Evolutionary conservation across 177 flowering plant species (phyloP), one percentile per base, ranked within the genome.

Genomic region (Telopea speciosissima): DNA sequence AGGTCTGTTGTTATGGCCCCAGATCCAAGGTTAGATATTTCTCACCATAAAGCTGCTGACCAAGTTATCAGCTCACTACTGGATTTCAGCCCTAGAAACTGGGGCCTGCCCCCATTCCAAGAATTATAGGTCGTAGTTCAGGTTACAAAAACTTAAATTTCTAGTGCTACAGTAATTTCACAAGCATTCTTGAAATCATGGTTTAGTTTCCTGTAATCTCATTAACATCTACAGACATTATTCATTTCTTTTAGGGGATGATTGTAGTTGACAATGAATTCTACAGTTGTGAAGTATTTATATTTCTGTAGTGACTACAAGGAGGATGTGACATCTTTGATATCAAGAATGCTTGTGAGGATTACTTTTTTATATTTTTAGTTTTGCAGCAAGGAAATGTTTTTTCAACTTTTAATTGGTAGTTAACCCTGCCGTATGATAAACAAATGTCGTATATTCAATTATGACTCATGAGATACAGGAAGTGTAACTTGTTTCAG

Each of bases 1-100:
- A 93, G 97, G 97, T 85, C 70, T 69, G 95, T 76, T 4, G 88
- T 89, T 45, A 94, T 94, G 98, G 97, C 90, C 70, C 98, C 98
- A 8, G 97, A 94, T 80, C 88, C 97, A 63, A 86, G 89, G 79
- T 79, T 94, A 64, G 97, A 94, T 72, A 85, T 76, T 81, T 85
- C 86, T 58, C 78, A 66, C 73, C 97, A 85, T 64, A 75, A 68
- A 9, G 74, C 62, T 61, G 95, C 98, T 14, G 95, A 94, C 76
- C 90, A 90, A 80, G 85, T 92, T 64, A 65, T 92, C 70, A 81
- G 71, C 72, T 88, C 97, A 17, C 71, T 94, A 2, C 59, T 85
- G 78, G 88, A 89, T 59, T 94, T 92, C 77, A 80, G 86, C 62
- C 97, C 98, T 61, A 71, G 61, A 1, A 87, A 84, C 28, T 94